Percentiles rank a stretch among this genome's conserved stretches.
These are phyloP conservation scores for Boletus tylopilopsis DNA, from an alignment of 768 basidiomycete genomes.

Conservation along the genomic window DNA sequence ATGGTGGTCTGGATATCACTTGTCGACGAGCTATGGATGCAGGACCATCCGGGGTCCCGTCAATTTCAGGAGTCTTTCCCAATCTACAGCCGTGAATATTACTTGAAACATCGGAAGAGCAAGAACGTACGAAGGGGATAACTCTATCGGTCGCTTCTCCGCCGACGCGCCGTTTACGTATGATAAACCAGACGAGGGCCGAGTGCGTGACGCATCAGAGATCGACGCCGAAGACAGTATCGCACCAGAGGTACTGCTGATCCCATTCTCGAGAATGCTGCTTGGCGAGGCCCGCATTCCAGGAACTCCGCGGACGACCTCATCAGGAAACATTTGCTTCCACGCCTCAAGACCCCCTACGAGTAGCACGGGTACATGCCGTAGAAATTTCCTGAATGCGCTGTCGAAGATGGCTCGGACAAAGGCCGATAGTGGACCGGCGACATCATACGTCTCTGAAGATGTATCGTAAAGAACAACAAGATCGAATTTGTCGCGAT, in stretches of 20 bases:
- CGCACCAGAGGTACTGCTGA: constrained; percentile 27
- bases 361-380: constrained; percentile 76
- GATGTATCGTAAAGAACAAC: constrained; percentile 80
- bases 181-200: constrained; percentile 5
- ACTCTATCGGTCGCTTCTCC: constrained; percentile 18
- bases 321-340: constrained; percentile 54
- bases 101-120: background rate
- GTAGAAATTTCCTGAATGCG: constrained; percentile 68
- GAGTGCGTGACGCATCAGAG: constrained; percentile 14
- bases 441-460: constrained; percentile 50
- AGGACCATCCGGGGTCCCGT: constrained; percentile 12
- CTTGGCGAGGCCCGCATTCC: constrained; percentile 13
- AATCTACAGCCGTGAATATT: constrained; percentile 19
- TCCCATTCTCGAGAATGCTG: constrained; percentile 24
- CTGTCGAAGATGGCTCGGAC: constrained; percentile 68
- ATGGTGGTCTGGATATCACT: constrained; percentile 39
- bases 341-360: constrained; percentile 84
- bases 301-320: constrained; percentile 28
- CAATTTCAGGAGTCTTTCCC: constrained; percentile 13
- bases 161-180: constrained; percentile 16
- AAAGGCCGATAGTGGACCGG: constrained; percentile 55
- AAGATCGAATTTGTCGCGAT: constrained; percentile 85
- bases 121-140: constrained; percentile 19
- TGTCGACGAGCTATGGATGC: constrained; percentile 34
- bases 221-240: constrained; percentile 16